Conservation (phyloP, 257 asterid species). For the Solanum chiquidenum region DNA sequence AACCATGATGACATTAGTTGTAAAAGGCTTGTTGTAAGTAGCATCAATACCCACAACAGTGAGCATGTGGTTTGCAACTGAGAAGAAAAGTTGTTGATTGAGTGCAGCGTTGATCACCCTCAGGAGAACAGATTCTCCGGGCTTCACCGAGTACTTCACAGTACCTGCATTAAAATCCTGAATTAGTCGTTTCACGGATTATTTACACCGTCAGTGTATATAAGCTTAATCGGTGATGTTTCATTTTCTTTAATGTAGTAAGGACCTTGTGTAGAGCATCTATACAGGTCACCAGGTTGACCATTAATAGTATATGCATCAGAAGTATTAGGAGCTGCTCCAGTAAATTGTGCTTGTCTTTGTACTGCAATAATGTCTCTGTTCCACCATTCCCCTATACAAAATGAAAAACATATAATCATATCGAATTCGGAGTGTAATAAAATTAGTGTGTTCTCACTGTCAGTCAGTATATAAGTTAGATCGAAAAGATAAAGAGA, state of each 20-base stretch:
- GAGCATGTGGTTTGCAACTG: slow-evolving; percentile 49
- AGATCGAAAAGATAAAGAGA: neutral
- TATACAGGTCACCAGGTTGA: slow-evolving; percentile 65
- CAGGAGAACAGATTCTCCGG: slow-evolving; percentile 38
- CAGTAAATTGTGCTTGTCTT: slow-evolving; percentile 50
- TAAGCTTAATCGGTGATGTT: neutral
- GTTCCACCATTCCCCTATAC: slow-evolving; percentile 76
- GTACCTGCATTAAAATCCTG: slow-evolving; percentile 25
- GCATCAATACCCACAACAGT: slow-evolving; percentile 58
- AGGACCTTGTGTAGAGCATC: slow-evolving; percentile 32
- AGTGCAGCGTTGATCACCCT: slow-evolving; percentile 67
- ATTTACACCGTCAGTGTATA: neutral
- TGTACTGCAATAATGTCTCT: slow-evolving; percentile 44
- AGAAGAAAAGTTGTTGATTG: slow-evolving; percentile 54
- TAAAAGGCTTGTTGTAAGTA: slow-evolving; percentile 40
- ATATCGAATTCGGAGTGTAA: neutral
- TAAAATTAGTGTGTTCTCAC: neutral
- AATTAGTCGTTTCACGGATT: neutral
- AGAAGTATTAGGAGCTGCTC: slow-evolving; percentile 67
- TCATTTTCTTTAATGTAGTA: neutral
- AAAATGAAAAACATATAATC: neutral
- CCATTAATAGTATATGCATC: slow-evolving; percentile 78
- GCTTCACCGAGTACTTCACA: slow-evolving; percentile 25
- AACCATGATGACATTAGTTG: slow-evolving; percentile 41
- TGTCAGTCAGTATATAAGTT: neutral